phyloP scores from a whole-genome alignment of 73 alveolate species.

The Symbiodinium pilosum region DNA sequence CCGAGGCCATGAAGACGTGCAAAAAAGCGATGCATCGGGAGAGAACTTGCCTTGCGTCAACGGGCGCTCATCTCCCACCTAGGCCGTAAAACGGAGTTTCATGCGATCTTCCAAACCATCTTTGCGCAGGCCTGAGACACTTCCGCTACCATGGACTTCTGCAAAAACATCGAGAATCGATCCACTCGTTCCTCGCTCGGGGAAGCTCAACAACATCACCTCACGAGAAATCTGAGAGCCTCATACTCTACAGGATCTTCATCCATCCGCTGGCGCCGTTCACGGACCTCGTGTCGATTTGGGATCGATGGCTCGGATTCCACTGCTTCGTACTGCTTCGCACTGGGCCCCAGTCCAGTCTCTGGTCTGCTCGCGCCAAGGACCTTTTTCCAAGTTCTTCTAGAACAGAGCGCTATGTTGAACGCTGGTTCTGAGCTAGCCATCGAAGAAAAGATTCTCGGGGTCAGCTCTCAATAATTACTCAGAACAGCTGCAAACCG shows the following conservation, averaged over 20 bases:
- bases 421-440: too few relatives aligned
- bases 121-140: slow-evolving; percentile 87
- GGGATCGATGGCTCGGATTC: too few relatives aligned
- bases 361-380: slow-evolving; percentile 95
- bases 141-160: slow-evolving; percentile 96
- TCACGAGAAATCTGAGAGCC: neutral
- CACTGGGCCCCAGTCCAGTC: slow-evolving; percentile 69
- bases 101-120: neutral
- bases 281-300: too few relatives aligned
- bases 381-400: too few relatives aligned
- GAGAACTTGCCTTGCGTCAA: slow-evolving; percentile 96
- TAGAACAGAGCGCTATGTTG: too few relatives aligned
- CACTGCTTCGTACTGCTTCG: too few relatives aligned
- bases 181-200: slow-evolving; percentile 89
- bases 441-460: too few relatives aligned
- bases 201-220: neutral
- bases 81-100: neutral
- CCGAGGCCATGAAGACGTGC: slow-evolving; percentile 75
- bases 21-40: slow-evolving; percentile 95
- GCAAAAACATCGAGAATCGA: slow-evolving; percentile 94
- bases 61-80: slow-evolving; percentile 97
- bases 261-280: slow-evolving; percentile 89
- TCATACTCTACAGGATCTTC: slow-evolving; percentile 95
- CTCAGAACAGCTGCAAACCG: too few relatives aligned
- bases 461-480: too few relatives aligned